These are phyloP conservation scores for Lophiostoma macrostomum DNA, from an alignment of 495 filamentous ascomycete species.

Conservation along the genomic window DNA sequence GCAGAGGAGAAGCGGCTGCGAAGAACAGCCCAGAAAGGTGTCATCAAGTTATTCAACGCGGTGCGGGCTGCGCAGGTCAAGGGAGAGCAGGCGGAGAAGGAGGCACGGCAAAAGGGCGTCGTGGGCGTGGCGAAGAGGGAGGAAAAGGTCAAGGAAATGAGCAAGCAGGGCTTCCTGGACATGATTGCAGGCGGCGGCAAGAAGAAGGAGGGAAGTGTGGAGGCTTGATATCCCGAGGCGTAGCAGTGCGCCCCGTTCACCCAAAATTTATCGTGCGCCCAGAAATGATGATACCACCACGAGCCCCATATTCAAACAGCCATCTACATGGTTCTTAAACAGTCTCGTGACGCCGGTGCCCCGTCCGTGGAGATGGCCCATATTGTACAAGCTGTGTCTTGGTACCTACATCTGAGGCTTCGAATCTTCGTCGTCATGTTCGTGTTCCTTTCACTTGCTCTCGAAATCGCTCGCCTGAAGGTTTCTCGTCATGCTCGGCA, in stretches of 20 bases:
- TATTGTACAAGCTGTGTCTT: constrained; percentile 9
- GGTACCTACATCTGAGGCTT: neutral
- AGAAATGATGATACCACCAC: constrained; percentile 10
- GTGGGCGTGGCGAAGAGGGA: constrained; percentile 69
- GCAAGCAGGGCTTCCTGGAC: constrained; percentile 91
- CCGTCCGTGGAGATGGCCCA: constrained; percentile 10
- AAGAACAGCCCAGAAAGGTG: constrained; percentile 86
- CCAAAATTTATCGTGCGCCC: too few species aligned
- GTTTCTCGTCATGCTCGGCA: constrained; percentile 94
- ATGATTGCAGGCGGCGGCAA: constrained; percentile 69
- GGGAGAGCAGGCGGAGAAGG: constrained; percentile 68
- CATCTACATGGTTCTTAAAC: neutral
- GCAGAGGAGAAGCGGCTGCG: constrained; percentile 77
- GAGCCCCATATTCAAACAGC: neutral
- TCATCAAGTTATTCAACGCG: constrained; percentile 93
- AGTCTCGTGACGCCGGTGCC: neutral
- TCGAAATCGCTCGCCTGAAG: constrained; percentile 91
- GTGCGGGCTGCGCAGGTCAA: constrained; percentile 88
- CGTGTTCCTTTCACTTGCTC: constrained; percentile 39
- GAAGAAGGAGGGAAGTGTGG: constrained; percentile 43
- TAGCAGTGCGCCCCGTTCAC: too few species aligned
- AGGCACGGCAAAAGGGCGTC: constrained; percentile 66
- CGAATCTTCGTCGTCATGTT: neutral
- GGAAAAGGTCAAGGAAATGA: constrained; percentile 89
- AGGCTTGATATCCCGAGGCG: constrained; percentile 15